Evolutionary conservation across 2,329 filamentous ascomycete genomes (phyloP).

Genomic region (Sordariomycetes sp.): DNA sequence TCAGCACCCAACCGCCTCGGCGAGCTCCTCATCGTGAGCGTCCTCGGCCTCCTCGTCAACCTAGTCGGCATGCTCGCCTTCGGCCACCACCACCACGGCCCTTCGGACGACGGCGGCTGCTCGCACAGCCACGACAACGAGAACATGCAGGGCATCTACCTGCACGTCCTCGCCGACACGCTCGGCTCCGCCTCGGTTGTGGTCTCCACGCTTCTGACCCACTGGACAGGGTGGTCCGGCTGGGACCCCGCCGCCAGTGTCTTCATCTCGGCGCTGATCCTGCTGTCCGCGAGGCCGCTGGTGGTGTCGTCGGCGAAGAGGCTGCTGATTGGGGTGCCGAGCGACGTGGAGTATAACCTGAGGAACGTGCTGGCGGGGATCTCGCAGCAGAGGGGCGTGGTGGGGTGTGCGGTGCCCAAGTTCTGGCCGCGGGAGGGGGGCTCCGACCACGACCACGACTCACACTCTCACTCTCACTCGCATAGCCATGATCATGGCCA

Average conservation of each 20-base stretch:
- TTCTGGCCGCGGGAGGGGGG: constrained; percentile 81
- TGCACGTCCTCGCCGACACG: constrained; percentile 91
- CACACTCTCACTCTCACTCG: neutral
- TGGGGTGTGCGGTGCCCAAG: constrained; percentile 74
- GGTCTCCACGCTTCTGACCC: constrained; percentile 77
- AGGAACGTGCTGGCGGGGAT: constrained; percentile 80
- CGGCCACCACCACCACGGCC: constrained; percentile 51
- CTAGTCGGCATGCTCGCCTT: constrained; percentile 86
- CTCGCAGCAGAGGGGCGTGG: constrained; percentile 70
- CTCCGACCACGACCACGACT: constrained; percentile 17
- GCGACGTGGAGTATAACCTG: constrained; percentile 76
- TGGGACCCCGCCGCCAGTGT: constrained; percentile 94
- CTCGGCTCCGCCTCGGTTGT: constrained; percentile 93
- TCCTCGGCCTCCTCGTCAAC: constrained; percentile 79
- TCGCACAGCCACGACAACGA: constrained; percentile 65
- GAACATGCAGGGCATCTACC: constrained; percentile 95
- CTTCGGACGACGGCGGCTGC: constrained; percentile 27
- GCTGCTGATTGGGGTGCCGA: constrained; percentile 74
- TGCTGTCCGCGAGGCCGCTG: constrained; percentile 81
- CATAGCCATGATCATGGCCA: constrained; percentile 3
- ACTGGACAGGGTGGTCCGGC: constrained; percentile 80
- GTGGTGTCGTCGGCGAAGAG: constrained; percentile 76
- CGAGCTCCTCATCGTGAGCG: constrained; percentile 83
- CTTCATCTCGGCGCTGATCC: constrained; percentile 86
- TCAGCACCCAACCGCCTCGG: constrained; percentile 73